Base-by-base conservation (phyloP, 2,329 filamentous ascomycete genomes). In the Juglanconis sp. region DNA sequence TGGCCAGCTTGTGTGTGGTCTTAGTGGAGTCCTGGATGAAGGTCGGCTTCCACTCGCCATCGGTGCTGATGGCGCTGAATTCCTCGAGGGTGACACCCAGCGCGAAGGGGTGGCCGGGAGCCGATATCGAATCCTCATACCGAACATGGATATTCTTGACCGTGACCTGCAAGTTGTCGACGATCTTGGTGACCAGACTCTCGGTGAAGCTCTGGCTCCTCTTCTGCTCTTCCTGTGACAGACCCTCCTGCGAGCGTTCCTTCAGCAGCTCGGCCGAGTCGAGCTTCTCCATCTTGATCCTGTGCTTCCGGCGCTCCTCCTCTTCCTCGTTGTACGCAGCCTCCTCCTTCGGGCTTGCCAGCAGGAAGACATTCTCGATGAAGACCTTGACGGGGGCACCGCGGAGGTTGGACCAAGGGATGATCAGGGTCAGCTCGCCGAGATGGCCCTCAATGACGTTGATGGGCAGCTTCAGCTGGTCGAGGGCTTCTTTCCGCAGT, bases 131-230 rank as follows among this genome's bases (percentile, higher is more conserved):
- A 76, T 99, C 95, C 76, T 99, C 95, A 75, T 99, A 99, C 68
- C 95, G 91, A 65, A 99, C 86, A 73, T 99, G 95, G 62, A 99
- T 96, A 72, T 98, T 99, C 81, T 96, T 98, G 74, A 99, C 88
- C 31, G 90, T 95, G 68, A 99, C 91, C 74, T 99, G 95, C 46
- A 99, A 81, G 70, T 99, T 99, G 81, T 99, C 95, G 71, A 98
- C 92, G 70, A 99, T 96, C 68, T 96, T 96, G 42, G 94, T 96
- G 52, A 94, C 88, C 67, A 99, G 77, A 72, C 93, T 98, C 68
- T 96, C 89, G 4, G 93, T 97, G 71, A 99, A 99, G 74, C 92
- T 97, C 79, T 99, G 94, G 73, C 91, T 97, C 77, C 96, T 96
- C 75, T 96, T 90, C 74, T 98, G 91, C 72, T 99, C 95, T 73